phyloP scores from a whole-genome alignment of 140 eudicot species.

The Erigeron philadelphicus region DNA sequence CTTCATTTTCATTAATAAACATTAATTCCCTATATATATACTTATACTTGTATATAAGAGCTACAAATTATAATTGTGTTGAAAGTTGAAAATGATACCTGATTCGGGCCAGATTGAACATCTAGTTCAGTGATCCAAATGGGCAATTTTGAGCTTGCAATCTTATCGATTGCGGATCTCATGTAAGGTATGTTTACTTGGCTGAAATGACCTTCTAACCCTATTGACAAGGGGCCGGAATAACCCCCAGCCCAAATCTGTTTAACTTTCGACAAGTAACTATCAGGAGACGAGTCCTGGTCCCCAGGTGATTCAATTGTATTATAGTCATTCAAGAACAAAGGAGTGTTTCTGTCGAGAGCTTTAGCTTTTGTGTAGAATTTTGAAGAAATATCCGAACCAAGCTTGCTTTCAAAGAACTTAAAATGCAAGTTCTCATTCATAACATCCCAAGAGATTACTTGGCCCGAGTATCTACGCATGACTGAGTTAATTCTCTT shows the following conservation, averaged over 20 bases:
- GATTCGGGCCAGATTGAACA: slow-evolving; percentile 36
- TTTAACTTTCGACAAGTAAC: slow-evolving; percentile 40
- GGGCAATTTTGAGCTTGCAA: slow-evolving; percentile 46
- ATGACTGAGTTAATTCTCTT: slow-evolving; percentile 44
- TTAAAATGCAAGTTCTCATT: slow-evolving; percentile 59
- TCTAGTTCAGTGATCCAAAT: slow-evolving; percentile 73
- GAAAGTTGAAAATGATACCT: slow-evolving; percentile 25
- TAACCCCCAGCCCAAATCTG: slow-evolving; percentile 33
- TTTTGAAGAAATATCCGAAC: slow-evolving; percentile 27
- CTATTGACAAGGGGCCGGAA: slow-evolving; percentile 45
- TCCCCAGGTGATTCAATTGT: slow-evolving; percentile 47
- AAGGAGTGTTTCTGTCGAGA: slow-evolving; percentile 28
- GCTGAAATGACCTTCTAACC: slow-evolving; percentile 60
- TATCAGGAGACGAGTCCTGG: slow-evolving; percentile 27
- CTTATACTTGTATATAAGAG: background rate
- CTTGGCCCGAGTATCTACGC: slow-evolving; percentile 37
- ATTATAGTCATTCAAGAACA: slow-evolving; percentile 63
- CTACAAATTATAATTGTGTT: background rate
- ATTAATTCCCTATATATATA: background rate
- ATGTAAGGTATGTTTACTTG: slow-evolving; percentile 42
- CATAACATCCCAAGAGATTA: slow-evolving; percentile 67
- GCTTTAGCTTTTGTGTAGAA: slow-evolving; percentile 22
- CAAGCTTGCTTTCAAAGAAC: slow-evolving; percentile 50
- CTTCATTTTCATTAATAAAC: background rate
- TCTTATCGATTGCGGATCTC: slow-evolving; percentile 51